Conservation (phyloP, 805 yeast genomes). For the Candida schatavii region DNA sequence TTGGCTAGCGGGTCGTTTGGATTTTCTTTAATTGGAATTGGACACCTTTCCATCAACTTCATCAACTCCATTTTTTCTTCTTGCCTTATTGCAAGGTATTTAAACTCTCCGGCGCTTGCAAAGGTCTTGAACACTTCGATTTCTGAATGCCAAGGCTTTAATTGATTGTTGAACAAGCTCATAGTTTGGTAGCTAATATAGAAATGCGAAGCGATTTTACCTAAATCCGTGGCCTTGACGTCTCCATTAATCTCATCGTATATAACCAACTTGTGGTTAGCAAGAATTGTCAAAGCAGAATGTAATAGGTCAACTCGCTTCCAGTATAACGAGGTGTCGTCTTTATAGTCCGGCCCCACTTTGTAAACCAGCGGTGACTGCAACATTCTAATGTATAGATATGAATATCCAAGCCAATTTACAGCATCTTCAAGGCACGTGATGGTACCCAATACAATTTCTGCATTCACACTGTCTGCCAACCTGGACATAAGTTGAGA, state of each 20-base stretch:
- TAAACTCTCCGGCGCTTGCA: constrained; percentile 81
- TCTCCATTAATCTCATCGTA: constrained; percentile 52
- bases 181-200: constrained; percentile 78
- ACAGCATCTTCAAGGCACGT: constrained; percentile 61
- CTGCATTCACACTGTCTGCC: constrained; percentile 82
- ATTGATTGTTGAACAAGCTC: constrained; percentile 56
- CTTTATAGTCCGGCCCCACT: constrained; percentile 62
- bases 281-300: constrained; percentile 65
- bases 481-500: constrained; percentile 73
- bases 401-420: constrained; percentile 77
- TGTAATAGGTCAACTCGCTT: constrained; percentile 69
- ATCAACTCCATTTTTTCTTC: constrained; percentile 79
- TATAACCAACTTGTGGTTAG: constrained; percentile 52
- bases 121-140: constrained; percentile 78
- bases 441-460: constrained; percentile 72
- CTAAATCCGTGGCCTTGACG: constrained; percentile 55
- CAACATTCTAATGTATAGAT: constrained; percentile 75
- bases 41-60: constrained; percentile 68
- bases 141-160: constrained; percentile 63
- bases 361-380: constrained; percentile 71
- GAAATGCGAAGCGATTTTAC: constrained; percentile 81
- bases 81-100: constrained; percentile 75
- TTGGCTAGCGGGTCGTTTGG: constrained; percentile 73
- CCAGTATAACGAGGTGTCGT: constrained; percentile 46
- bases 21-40: constrained; percentile 80